Percentiles rank a stretch among this genome's conserved stretches.
These are phyloP conservation scores for Xylaria intraflava DNA, from an alignment of 495 filamentous ascomycete species.

Conservation along the genomic window DNA sequence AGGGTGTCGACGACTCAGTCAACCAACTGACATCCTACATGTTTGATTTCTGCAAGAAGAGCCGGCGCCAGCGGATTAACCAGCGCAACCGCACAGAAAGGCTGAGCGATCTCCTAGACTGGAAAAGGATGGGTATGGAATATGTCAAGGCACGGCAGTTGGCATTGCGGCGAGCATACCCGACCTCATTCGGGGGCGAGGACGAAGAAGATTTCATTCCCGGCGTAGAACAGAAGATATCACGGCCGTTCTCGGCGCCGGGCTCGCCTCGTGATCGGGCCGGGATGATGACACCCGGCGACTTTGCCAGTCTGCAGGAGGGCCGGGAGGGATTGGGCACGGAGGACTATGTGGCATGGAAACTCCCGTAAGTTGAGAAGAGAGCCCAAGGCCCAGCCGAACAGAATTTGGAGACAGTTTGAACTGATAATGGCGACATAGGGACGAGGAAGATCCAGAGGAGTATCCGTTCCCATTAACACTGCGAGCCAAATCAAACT, in stretches of 20 bases:
- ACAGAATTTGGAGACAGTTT: neutral
- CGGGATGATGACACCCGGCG: slow-evolving; percentile 98
- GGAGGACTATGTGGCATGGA: slow-evolving; percentile 97
- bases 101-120: slow-evolving; percentile 89
- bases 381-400: neutral
- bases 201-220: slow-evolving; percentile 81
- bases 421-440: slow-evolving; percentile 28
- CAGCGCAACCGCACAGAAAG: slow-evolving; percentile 97
- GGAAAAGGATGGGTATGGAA: slow-evolving; percentile 99
- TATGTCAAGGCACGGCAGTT: slow-evolving; percentile 96
- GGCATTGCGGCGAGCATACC: slow-evolving; percentile 87
- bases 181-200: slow-evolving; percentile 66
- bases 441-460: slow-evolving; percentile 92
- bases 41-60: slow-evolving; percentile 94
- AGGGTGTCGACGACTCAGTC: slow-evolving; percentile 95
- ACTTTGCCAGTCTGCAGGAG: slow-evolving; percentile 94
- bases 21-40: slow-evolving; percentile 90
- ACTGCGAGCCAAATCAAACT: slow-evolving; percentile 42
- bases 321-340: slow-evolving; percentile 87
- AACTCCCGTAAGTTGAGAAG: slow-evolving; percentile 74
- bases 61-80: slow-evolving; percentile 92
- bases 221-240: slow-evolving; percentile 84
- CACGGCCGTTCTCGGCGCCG: slow-evolving; percentile 85
- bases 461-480: slow-evolving; percentile 92
- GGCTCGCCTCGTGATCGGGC: slow-evolving; percentile 84